Base-by-base conservation (phyloP, 164 flowering plant species). In the Amborella trichopoda region DNA sequence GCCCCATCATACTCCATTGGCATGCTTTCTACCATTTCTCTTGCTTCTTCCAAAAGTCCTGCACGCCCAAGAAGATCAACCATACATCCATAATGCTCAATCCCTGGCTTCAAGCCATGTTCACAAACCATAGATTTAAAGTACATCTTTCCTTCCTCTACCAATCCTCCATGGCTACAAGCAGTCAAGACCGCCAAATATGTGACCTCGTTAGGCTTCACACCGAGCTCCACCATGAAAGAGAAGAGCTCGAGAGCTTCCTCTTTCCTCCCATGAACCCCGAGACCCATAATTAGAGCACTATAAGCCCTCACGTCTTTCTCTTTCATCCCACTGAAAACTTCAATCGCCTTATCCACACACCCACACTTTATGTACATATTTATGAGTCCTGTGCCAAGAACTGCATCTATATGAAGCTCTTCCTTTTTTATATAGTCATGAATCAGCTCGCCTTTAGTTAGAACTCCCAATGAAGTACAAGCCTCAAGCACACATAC, bases 261-360 rank as follows among this genome's bases (percentile, higher is more conserved):
- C 21, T 17, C 26, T 17, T 58, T 69, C 49, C 58, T 59, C 53
- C 81, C 81, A 56, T 75, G 67, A 28, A 58, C 27, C 6, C 77
- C 73, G 42, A 49, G 61, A 43, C 67, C 75, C 6, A 55, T 48
- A 51, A 75, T 69, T 71, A 75, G 65, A 0, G 73, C 72, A n/a
- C 75, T 69, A 77, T 77, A 72, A 27, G 66, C 39, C 52, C 47
- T 65, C 38, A 72, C 76, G 63, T 75, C 81, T 50, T 63, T 65
- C 12, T 9, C 34, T 27, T 33, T 38, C 56, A 59, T 67, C 48
- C 46, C 53, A 10, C 65, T 32, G 40, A 75, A 75, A 32, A 75
- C 46, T n/a, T 54, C 50, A 28, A 56, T 32, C 16, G 81, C 71
- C 46, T 52, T 54, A 10, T 63, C 62, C 17, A 67, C 37, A 4